Conservation (phyloP, 306 rosid species). For the cucumber (Cucumis sativus) region Cucumber_9930_V3 NC_026660.2:6303501-6304000, state of each 20-base stretch:
- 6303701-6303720: conserved; percentile 61
- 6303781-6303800: conserved; percentile 16
- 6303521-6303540: not conserved
- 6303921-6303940: not conserved
- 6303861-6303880: not conserved
- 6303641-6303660: conserved; percentile 40
- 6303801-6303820: not conserved
- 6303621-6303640: conserved; percentile 35
- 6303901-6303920: no score
- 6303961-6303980: not conserved
- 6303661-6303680: conserved; percentile 53
- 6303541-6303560: not conserved
- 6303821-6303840: not conserved
- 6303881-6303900: not conserved
- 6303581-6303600: conserved; percentile 25
- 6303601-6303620: conserved; percentile 44
- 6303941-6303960: not conserved
- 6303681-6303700: conserved; percentile 75
- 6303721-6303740: conserved; percentile 90
- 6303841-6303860: not conserved
- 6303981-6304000: not conserved
- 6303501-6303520: not conserved
- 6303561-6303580: not conserved
- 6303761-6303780: conserved; percentile 38
- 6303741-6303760: conserved; percentile 46